A percentile compares a stretch with the other conserved stretches of the same genome.
phyloP scores from a whole-genome alignment of 371 early-diverging fungal species.

The Furculomyces boomerangus region DNA sequence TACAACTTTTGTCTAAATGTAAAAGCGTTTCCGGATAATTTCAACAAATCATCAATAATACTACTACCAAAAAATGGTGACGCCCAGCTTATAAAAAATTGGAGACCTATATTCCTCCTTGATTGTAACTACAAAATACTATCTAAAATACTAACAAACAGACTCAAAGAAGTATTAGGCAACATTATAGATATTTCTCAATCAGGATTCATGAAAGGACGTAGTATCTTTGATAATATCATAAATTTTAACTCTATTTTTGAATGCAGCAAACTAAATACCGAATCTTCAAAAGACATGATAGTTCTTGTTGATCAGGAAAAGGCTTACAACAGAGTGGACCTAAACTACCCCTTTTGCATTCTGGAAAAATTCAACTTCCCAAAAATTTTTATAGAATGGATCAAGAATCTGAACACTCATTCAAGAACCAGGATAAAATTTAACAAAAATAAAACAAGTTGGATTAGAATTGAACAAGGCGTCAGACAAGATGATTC shows the following conservation, averaged over 20 bases:
- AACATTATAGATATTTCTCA: neutral
- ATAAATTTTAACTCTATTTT: neutral
- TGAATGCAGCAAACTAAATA: neutral
- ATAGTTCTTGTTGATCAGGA: neutral
- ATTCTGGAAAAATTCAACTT: neutral
- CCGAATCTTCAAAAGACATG: neutral
- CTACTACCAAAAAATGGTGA: neutral
- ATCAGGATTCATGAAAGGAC: neutral
- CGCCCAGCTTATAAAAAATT: neutral
- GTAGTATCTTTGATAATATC: neutral
- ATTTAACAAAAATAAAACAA: neutral
- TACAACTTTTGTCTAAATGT: neutral
- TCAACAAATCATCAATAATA: neutral
- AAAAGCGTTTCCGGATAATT: neutral
- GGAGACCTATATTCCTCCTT: neutral
- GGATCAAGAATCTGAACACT: neutral
- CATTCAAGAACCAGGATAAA: neutral
- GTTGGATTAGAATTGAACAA: neutral
- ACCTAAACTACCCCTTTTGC: neutral
- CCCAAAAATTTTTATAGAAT: neutral
- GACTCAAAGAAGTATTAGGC: neutral
- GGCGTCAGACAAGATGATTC: constrained; percentile 7
- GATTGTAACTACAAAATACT: neutral
- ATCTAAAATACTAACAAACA: neutral
- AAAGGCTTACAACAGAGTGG: neutral